Evolutionary conservation across 139 green algal species (phyloP), one percentile per base, ranked within the genome.

Genomic region (Tetratostichococcus sp.): DNA sequence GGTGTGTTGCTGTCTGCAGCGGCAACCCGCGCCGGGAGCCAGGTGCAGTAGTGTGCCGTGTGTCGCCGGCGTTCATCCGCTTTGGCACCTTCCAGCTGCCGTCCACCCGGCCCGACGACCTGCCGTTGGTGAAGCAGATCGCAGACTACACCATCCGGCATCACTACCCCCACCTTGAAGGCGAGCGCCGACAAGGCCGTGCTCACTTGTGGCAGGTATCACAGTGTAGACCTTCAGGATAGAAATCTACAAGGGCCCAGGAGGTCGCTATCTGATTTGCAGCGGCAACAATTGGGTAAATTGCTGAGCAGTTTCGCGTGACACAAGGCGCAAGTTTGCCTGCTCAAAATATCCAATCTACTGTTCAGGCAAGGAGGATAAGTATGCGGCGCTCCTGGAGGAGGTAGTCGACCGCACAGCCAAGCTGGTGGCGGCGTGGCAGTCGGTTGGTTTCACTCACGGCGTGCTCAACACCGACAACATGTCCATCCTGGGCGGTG

Each of bases 401-500:
- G 86, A 93, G 72, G 85, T 96, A 25, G 75, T 67, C 2, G 42
- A 87, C 65, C 82, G 92, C 31, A 97, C 94, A 0, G 94, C 66
- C 0, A 58, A 67, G n/a, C 82, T 97, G 32, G 90, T 94, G 42
- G 92, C 89, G 4, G 59, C 74, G 57, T 98, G 95, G 94, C 93
- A 98, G 77, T 71, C 80, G 11, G 77, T 97, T 16, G 92, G 93
- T 35, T 97, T 96, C 79, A 86, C 93, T 35, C 92, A 97, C 71
- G 89, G 90, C 26, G 95, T 98, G 75, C 88, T 99, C 66, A 98
- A 98, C 86, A 99, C 95, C 0, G 95, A 98, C 88, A 98, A 98
- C 94, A 96, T 97, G 90, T 89, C 76, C 82, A 89, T 97, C 2
- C 77, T 90, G 43, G 87, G 90, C 1, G 81, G 50, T 62, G 50